Evolutionary conservation across 192 early-diverging fungal species (phyloP).

Genomic region (Linnemannia exigua): DNA sequence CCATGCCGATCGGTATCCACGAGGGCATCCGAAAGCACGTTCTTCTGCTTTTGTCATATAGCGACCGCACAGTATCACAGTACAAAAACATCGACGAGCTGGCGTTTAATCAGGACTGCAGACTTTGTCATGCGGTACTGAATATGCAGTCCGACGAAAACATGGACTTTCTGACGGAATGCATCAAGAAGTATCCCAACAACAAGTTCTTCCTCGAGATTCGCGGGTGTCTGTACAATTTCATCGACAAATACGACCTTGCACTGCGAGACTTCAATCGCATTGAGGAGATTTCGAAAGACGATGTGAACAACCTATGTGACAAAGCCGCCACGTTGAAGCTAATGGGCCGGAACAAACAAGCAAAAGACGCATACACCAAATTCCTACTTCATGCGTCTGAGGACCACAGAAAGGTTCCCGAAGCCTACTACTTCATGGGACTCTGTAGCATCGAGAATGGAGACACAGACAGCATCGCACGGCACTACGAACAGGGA

Average conservation of each 20-base stretch:
- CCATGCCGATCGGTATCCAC: slow-evolving; percentile 36
- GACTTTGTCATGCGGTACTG: slow-evolving; percentile 42
- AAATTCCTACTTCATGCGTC: slow-evolving; percentile 42
- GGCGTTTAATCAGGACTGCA: slow-evolving; percentile 46
- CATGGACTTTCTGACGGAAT: slow-evolving; percentile 48
- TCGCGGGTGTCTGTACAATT: slow-evolving; percentile 46
- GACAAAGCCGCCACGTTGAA: slow-evolving; percentile 40
- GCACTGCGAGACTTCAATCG: slow-evolving; percentile 50
- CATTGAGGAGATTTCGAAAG: slow-evolving; percentile 42
- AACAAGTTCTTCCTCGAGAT: slow-evolving; percentile 41
- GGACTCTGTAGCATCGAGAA: slow-evolving; percentile 28
- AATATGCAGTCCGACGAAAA: slow-evolving; percentile 40
- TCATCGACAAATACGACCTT: slow-evolving; percentile 36
- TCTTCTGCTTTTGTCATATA: slow-evolving; percentile 41
- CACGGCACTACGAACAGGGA: slow-evolving; percentile 31
- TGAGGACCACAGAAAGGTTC: slow-evolving; percentile 42
- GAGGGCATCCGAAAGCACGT: slow-evolving; percentile 38
- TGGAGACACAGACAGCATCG: slow-evolving; percentile 22
- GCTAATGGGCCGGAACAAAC: slow-evolving; percentile 42
- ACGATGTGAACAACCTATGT: slow-evolving; percentile 42
- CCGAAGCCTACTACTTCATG: slow-evolving; percentile 43
- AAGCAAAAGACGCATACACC: slow-evolving; percentile 47
- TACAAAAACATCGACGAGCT: slow-evolving; percentile 40
- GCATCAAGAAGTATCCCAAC: slow-evolving; percentile 53
- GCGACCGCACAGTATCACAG: slow-evolving; percentile 29